These are phyloP conservation scores for Lepraria neglecta DNA, from an alignment of 495 filamentous ascomycete species.

Conservation along the genomic window DNA sequence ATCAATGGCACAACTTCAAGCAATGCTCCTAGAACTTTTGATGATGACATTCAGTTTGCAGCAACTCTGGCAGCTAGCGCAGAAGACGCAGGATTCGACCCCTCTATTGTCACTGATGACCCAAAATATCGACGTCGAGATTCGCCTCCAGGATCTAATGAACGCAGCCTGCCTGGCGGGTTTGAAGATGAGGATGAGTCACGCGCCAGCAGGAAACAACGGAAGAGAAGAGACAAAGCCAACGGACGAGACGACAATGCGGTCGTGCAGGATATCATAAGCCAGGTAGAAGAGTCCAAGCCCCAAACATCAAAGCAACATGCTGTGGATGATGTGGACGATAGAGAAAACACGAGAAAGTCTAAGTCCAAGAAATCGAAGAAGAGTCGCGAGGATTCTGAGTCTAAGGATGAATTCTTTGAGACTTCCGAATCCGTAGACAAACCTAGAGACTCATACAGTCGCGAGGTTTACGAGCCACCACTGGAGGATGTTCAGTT, in stretches of 20 bases:
- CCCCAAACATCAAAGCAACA: background rate
- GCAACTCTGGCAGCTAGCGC: conserved; percentile 65
- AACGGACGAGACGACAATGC: conserved; percentile 17
- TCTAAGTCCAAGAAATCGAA: conserved; percentile 4
- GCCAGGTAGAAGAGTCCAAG: conserved; percentile 18
- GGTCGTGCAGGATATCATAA: conserved; percentile 24
- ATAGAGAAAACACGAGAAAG: conserved; percentile 2
- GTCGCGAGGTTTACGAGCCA: conserved; percentile 31
- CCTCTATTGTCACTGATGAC: conserved; percentile 62
- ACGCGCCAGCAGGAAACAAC: conserved; percentile 10
- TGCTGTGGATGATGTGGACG: background rate
- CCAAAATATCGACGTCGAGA: conserved; percentile 55
- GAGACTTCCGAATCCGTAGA: background rate
- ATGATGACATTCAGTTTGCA: conserved; percentile 60
- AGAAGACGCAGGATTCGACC: conserved; percentile 61
- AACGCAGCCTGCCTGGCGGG: conserved; percentile 39
- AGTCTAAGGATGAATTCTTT: conserved; percentile 1
- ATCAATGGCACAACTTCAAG: conserved; percentile 14
- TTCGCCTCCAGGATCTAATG: conserved; percentile 57
- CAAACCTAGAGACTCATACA: conserved; percentile 22
- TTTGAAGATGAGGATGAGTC: conserved; percentile 33
- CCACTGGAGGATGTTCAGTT: conserved; percentile 29
- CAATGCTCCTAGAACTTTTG: conserved; percentile 32
- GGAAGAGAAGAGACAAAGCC: conserved; percentile 19
- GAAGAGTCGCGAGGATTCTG: conserved; percentile 1